Evolutionary conservation across 108 stramenopile genomes (phyloP), one percentile per base, ranked within the genome.

Genomic region (Thalassiosira profunda): DNA sequence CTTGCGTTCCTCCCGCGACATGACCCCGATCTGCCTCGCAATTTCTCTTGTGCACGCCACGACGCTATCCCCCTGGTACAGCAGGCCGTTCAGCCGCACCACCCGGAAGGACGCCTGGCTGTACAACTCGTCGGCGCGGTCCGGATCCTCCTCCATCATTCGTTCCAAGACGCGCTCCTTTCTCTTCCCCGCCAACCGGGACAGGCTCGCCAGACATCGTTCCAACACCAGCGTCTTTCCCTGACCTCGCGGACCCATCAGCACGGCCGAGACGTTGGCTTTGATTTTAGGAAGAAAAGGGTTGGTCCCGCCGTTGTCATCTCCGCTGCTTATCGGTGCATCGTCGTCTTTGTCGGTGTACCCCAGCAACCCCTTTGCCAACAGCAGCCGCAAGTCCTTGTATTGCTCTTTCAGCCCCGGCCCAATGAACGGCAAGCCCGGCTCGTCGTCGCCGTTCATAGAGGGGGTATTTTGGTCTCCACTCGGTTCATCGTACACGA

Each of bases 191-290:
- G 71, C 76, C 65, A 72, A 9, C 17, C 43, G 34, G 11, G 78
- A 74, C 6, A 84, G 67, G 21, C 78, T 84, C 15, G 53, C 57
- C 12, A 95, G 59, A 67, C 86, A 88, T 20, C 84, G 74, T 30
- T 91, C 86, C 37, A 95, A 44, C 14, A 95, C 38, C 20, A 89
- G 59, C 7, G 72, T 74, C 70, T 95, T 95, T 3, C 94, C 94
- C 43, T 79, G 74, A 2, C 91, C 94, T 52, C 81, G 56, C 11
- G 81, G 75, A 36, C 92, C 92, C 83, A 88, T 88, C 28, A 94
- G 53, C 21, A 94, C 54, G 3, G 88, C 88, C 12, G 90, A 76
- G 8, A 84, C 82, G 28, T 87, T 90, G 7, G 74, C 54, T 63
- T 72, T 46, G 4, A 44, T 53, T 44, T 33, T 67, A 29, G 53